Evolutionary conservation across 2,329 filamentous ascomycete species (phyloP), one percentile per base, ranked within the genome.

Genomic region (Ophiostoma populinum): DNA sequence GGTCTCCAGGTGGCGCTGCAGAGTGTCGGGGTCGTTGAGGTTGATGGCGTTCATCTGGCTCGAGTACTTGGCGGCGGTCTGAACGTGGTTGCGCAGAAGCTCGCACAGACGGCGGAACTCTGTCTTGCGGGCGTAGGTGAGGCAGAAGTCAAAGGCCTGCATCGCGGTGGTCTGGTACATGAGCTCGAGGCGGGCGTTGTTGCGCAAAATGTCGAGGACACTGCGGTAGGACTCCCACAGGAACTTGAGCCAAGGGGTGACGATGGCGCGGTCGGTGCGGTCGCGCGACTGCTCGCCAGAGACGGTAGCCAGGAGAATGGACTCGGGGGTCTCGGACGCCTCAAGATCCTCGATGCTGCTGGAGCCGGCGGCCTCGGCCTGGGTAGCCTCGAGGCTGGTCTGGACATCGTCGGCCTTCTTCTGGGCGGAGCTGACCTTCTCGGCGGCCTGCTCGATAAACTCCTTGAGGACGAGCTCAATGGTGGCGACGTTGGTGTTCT

Each of bases 31-130:
- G 50, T 98, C 90, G 57, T 83, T 95, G 44, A 98, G 67, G 63
- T 98, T 98, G 65, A 98, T 98, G 49, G 90, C 90, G 56, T 95
- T 87, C 81, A 95, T 94, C 70, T 95, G 90, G 44, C 85, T 76
- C 30, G 87, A 93, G 63, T 95, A 98, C 63, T 98, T 98, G n/a
- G 8, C 56, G 1, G 90, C 90, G 55, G 92, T 98, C 64, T 94
- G 87, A 44, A 98, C 79, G 65, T 98, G 90, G 64, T 98, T 98
- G 50, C 90, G 81, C 43, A 98, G 78, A 44, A 98, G 74, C 66
- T 98, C 90, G 62, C 90, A 98, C 36, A 98, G 82, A 52, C 90
- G 79, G 57, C 90, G 81, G 70, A 98, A 98, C 63, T 98, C 90
- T 46, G 90, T 98, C 77, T 98, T 98, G 55, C 90, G 78, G 47